phyloP scores from a whole-genome alignment of 2,329 filamentous ascomycete species.

The Trichophyton schoenleinii region DNA sequence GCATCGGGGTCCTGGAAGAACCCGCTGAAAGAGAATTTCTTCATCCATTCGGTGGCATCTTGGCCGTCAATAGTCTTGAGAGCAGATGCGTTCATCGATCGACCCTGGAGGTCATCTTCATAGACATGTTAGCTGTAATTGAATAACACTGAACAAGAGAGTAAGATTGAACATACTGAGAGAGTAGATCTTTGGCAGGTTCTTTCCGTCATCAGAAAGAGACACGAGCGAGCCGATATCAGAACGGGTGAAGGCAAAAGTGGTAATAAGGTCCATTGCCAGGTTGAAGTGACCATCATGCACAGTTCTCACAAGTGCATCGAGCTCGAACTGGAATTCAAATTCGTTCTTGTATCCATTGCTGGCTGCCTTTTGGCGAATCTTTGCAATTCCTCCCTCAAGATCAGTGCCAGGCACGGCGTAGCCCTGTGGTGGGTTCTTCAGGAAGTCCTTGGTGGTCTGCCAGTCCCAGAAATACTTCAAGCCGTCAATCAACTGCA shows the following conservation, averaged over 20 bases:
- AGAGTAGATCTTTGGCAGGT: conserved; percentile 44
- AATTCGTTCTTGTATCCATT: conserved; percentile 43
- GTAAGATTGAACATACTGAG: conserved; percentile 7
- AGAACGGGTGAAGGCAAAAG: conserved; percentile 43
- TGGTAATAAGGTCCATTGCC: conserved; percentile 13
- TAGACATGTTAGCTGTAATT: background rate
- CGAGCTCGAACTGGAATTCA: conserved; percentile 44
- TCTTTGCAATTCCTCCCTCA: conserved; percentile 34
- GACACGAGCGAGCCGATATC: conserved; percentile 46
- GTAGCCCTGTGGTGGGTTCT: conserved; percentile 41
- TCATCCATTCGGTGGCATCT: conserved; percentile 19
- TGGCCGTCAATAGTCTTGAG: conserved; percentile 21
- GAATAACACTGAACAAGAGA: background rate
- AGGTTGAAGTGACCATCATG: conserved; percentile 49
- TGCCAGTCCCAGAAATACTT: conserved; percentile 16
- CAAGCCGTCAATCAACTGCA: conserved; percentile 15
- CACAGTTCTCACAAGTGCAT: conserved; percentile 40
- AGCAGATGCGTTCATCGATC: conserved; percentile 15
- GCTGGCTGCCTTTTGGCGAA: conserved; percentile 32
- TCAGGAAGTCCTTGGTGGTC: conserved; percentile 16
- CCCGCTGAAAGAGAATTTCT: conserved; percentile 14
- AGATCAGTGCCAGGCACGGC: conserved; percentile 39
- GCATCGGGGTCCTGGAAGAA: conserved; percentile 22
- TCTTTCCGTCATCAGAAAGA: conserved; percentile 47
- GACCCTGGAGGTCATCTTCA: background rate